phyloP scores from a whole-genome alignment of 2,329 filamentous ascomycete genomes.

The Penicillium olsonii region DNA sequence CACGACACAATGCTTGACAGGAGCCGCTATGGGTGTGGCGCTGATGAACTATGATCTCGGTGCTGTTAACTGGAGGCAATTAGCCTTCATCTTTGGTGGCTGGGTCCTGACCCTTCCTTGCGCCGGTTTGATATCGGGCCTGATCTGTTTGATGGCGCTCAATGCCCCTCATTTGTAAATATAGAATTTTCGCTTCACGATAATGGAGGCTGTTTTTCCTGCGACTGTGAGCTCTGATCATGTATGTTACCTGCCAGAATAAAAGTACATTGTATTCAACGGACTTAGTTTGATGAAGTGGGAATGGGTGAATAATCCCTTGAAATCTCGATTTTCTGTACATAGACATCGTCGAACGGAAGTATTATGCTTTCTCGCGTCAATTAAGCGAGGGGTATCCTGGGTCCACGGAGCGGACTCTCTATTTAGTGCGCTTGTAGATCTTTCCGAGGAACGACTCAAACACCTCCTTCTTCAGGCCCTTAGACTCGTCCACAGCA shows the following conservation, averaged over 20 bases:
- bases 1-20: conserved; percentile 41
- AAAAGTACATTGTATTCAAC: background rate
- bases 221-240: background rate
- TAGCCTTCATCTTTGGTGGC: conserved; percentile 46
- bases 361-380: conserved; percentile 3
- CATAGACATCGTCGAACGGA: background rate
- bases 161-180: conserved; percentile 41
- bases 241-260: background rate
- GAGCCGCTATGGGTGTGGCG: conserved; percentile 38
- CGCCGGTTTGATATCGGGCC: conserved; percentile 44
- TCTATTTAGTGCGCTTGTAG: conserved; percentile 94
- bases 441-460: conserved; percentile 92
- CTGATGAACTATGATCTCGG: conserved; percentile 40
- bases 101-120: conserved; percentile 49
- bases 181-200: background rate
- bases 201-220: background rate
- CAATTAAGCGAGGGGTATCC: conserved; percentile 16
- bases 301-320: background rate
- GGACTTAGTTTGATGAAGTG: background rate
- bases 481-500: conserved; percentile 79
- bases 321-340: conserved; percentile 1
- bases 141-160: conserved; percentile 44
- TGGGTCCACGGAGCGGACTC: conserved; percentile 4
- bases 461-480: conserved; percentile 87
- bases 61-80: conserved; percentile 48